Evolutionary conservation across 164 flowering plant genomes (phyloP).

Genomic region (Magnolia officinalis): DNA sequence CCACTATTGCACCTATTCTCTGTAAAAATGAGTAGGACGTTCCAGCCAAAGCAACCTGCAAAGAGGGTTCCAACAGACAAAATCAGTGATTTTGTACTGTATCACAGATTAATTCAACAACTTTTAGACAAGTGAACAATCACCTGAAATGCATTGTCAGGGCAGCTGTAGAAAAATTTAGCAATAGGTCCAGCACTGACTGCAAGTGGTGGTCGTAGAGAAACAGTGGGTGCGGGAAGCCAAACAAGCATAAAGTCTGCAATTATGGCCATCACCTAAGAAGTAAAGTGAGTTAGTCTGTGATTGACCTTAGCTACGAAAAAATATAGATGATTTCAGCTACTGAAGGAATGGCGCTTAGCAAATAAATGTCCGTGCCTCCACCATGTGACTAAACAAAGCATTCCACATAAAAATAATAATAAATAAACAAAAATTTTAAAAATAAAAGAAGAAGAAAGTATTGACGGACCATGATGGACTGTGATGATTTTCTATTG

Average conservation of each 20-base stretch:
- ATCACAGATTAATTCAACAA: not conserved
- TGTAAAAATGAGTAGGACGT: constrained; percentile 75
- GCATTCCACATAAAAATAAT: too few species aligned
- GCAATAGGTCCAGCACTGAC: constrained; percentile 75
- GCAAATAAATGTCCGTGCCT: too few species aligned
- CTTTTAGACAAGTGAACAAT: not conserved
- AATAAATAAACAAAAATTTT: too few species aligned
- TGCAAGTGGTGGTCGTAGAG: constrained; percentile 77
- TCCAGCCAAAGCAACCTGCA: constrained; percentile 85
- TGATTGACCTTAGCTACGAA: not conserved
- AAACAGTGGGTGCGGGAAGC: constrained; percentile 97
- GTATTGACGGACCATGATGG: too few species aligned
- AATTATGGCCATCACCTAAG: constrained; percentile 88
- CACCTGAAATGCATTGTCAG: constrained; percentile 98
- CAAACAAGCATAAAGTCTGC: constrained; percentile 99
- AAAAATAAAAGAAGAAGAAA: too few species aligned
- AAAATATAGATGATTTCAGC: not conserved
- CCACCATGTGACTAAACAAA: too few species aligned
- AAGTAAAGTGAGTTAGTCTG: constrained; percentile 10
- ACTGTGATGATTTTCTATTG: too few species aligned
- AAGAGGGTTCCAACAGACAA: constrained; percentile 11
- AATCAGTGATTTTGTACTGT: constrained; percentile 2
- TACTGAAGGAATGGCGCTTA: not conserved
- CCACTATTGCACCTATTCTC: constrained; percentile 84
- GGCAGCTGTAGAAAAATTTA: constrained; percentile 79